Evolutionary conservation across 768 basidiomycete species (phyloP).

Genomic region (Phanerodontia chrysosporium): DNA sequence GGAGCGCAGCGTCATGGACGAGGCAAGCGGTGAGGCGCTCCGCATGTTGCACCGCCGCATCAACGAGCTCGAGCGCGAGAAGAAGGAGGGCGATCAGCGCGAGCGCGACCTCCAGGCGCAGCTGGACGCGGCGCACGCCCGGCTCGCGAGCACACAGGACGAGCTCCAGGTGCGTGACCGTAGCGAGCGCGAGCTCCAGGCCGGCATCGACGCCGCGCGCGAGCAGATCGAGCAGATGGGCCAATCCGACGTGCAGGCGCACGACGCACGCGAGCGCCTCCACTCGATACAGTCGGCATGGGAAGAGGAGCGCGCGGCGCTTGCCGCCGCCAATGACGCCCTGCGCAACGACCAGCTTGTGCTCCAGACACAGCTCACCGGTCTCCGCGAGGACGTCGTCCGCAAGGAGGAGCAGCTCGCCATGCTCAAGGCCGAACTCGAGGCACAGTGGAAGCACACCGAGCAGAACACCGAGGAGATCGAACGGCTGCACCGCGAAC

Average conservation of each 20-base stretch:
- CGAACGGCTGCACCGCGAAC: slow-evolving; percentile 30
- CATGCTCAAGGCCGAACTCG: slow-evolving; percentile 56
- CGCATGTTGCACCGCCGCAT: slow-evolving; percentile 80
- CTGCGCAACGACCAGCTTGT: slow-evolving; percentile 41
- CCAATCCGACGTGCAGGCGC: slow-evolving; percentile 22
- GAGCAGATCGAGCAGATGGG: slow-evolving; percentile 61
- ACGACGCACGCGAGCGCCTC: slow-evolving; percentile 39
- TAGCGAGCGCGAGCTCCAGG: slow-evolving; percentile 47
- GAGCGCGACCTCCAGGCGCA: slow-evolving; percentile 37
- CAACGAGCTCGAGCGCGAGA: slow-evolving; percentile 67
- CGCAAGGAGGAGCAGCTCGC: slow-evolving; percentile 27
- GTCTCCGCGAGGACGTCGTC: slow-evolving; percentile 33
- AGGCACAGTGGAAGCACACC: slow-evolving; percentile 68
- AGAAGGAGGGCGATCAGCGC: slow-evolving; percentile 35
- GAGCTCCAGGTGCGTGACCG: slow-evolving; percentile 45
- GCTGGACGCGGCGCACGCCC: slow-evolving; percentile 34
- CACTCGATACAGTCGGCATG: slow-evolving; percentile 37
- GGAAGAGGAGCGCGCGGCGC: slow-evolving; percentile 48
- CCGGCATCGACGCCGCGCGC: slow-evolving; percentile 49
- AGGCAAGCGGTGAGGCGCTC: slow-evolving; percentile 74
- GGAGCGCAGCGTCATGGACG: slow-evolving; percentile 80
- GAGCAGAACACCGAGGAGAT: slow-evolving; percentile 51
- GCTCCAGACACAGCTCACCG: slow-evolving; percentile 36
- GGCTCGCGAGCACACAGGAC: slow-evolving; percentile 47
- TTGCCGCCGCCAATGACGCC: slow-evolving; percentile 37